Evolutionary conservation across 2,329 filamentous ascomycete species (phyloP).

Genomic region (Aspergillus clavatus): DNA sequence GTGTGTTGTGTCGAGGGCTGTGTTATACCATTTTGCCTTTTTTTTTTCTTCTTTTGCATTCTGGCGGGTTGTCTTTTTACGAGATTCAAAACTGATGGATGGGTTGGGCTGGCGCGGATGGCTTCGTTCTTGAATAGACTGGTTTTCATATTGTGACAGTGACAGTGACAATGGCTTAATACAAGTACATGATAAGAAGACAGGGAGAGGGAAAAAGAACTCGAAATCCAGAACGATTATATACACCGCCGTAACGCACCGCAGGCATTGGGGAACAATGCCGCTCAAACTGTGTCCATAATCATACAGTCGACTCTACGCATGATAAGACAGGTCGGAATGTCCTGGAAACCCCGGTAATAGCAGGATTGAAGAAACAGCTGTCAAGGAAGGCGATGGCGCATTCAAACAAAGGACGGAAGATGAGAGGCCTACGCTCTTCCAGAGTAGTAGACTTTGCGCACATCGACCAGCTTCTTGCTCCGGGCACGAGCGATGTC

Average conservation of each 20-base stretch:
- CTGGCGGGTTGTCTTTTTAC: background rate
- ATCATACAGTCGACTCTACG: slow-evolving; percentile 15
- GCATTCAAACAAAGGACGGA: slow-evolving; percentile 5
- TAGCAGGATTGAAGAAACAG: slow-evolving; percentile 23
- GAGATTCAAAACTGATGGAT: background rate
- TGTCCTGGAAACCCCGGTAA: slow-evolving; percentile 6
- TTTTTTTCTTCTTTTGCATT: background rate
- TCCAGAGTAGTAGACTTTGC: slow-evolving; percentile 95
- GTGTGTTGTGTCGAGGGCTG: background rate
- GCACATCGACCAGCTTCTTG: slow-evolving; percentile 91
- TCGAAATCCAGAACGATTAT: slow-evolving; percentile 12
- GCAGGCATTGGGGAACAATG: slow-evolving; percentile 4
- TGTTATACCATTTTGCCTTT: slow-evolving; percentile 7
- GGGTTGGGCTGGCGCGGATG: slow-evolving; percentile 2
- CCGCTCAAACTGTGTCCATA: slow-evolving; percentile 9
- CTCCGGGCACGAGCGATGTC: slow-evolving; percentile 83
- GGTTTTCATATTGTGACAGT: slow-evolving; percentile 5
- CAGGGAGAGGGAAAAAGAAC: slow-evolving; percentile 1
- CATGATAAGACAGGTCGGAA: slow-evolving; percentile 4
- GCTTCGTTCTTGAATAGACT: slow-evolving; percentile 8
- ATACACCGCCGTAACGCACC: slow-evolving; percentile 19
- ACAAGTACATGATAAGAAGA: slow-evolving; percentile 28
- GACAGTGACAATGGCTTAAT: slow-evolving; percentile 16
- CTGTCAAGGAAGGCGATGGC: slow-evolving; percentile 16
- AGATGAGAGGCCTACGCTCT: slow-evolving; percentile 47